Percentiles rank a stretch among this genome's conserved stretches.
phyloP scores from a whole-genome alignment of 352 stramenopile genomes.

The Pythium angustatum region DNA sequence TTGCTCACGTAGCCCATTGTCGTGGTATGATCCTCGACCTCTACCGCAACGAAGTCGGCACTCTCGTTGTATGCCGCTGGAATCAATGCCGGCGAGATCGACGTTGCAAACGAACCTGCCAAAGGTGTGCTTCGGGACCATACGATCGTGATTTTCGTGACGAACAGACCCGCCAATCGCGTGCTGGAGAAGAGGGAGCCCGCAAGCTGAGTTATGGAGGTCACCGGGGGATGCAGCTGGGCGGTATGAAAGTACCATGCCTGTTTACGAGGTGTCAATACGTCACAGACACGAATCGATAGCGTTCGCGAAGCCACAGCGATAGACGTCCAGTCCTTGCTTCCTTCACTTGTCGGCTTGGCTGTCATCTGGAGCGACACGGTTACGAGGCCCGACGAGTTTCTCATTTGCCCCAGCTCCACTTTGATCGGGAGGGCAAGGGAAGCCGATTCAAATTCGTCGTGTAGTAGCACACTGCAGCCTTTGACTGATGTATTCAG shows the following conservation, averaged over 20 bases:
- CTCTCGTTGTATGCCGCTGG: conserved; percentile 12
- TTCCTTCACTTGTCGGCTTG: background rate
- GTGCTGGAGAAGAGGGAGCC: conserved; percentile 6
- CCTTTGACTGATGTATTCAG: background rate
- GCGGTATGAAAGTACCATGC: conserved; percentile 13
- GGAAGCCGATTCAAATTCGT: background rate
- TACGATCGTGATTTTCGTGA: conserved; percentile 16
- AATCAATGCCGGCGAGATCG: background rate
- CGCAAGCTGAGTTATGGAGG: background rate
- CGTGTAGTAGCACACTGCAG: conserved; percentile 27
- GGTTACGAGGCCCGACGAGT: background rate
- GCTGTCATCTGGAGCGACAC: conserved; percentile 16
- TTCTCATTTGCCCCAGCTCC: conserved; percentile 13
- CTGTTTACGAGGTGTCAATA: conserved; percentile 7
- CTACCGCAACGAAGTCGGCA: conserved; percentile 12
- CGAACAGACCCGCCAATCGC: background rate
- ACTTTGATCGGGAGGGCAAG: conserved; percentile 26
- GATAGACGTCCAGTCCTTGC: conserved; percentile 6
- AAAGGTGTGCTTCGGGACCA: conserved; percentile 8
- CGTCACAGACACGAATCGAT: conserved; percentile 22
- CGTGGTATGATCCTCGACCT: background rate
- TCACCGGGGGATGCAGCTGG: background rate
- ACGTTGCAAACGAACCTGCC: background rate
- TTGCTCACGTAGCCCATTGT: conserved; percentile 15
- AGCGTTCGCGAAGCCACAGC: conserved; percentile 3